phyloP scores from a whole-genome alignment of 768 basidiomycete species.

The Russula griseocarnosa region DNA sequence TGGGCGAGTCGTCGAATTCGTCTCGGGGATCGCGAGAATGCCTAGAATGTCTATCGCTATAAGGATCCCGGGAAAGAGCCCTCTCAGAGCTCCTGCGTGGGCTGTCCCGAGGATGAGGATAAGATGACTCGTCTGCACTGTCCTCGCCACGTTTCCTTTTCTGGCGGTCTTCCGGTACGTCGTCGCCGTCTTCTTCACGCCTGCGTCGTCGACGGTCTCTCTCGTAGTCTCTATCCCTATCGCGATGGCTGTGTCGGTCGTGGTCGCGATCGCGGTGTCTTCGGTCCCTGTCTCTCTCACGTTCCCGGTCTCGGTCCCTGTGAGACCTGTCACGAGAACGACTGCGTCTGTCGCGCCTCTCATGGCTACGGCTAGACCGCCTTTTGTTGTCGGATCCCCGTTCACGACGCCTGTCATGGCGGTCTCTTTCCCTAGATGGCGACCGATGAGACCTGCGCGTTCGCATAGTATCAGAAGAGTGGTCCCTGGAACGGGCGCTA shows the following conservation, averaged over 20 bases:
- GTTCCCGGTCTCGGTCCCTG: constrained; percentile 49
- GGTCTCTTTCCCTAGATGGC: constrained; percentile 58
- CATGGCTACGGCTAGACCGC: constrained; percentile 59
- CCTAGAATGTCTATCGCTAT: constrained; percentile 43
- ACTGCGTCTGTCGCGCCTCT: constrained; percentile 43
- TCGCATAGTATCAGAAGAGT: constrained; percentile 71
- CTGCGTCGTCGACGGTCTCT: constrained; percentile 61
- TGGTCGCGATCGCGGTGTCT: constrained; percentile 47
- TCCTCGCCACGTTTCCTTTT: constrained; percentile 67
- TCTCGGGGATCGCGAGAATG: constrained; percentile 52
- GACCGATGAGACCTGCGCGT: constrained; percentile 73
- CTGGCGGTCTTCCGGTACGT: constrained; percentile 48
- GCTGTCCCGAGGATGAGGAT: constrained; percentile 49
- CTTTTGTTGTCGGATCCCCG: constrained; percentile 50
- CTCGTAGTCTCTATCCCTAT: constrained; percentile 46
- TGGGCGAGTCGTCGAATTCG: constrained; percentile 56
- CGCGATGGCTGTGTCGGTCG: constrained; percentile 50
- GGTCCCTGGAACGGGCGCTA: constrained; percentile 54
- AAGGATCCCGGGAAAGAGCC: constrained; percentile 51
- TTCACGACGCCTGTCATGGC: constrained; percentile 53
- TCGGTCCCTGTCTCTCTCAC: constrained; percentile 44
- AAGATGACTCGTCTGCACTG: constrained; percentile 42
- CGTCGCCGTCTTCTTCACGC: constrained; percentile 59
- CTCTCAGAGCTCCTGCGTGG: constrained; percentile 46
- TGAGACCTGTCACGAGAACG: constrained; percentile 40